Evolutionary conservation across 2,329 filamentous ascomycete genomes (phyloP).

Genomic region (Raffaelea arxii): DNA sequence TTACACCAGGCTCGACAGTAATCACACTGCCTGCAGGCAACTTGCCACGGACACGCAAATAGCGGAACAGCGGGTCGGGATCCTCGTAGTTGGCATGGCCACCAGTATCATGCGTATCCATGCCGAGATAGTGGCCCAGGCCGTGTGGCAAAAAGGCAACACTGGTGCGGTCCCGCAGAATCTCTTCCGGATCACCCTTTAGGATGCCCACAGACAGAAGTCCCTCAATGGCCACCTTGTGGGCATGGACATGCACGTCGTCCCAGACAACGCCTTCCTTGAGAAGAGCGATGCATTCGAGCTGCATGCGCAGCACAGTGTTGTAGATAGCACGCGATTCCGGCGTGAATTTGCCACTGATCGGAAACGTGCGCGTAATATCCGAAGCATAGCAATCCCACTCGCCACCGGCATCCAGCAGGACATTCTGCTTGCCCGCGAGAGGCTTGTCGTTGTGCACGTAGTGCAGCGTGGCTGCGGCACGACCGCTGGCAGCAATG

Average conservation of each 20-base stretch:
- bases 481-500: conserved; percentile 72
- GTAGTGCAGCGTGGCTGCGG: conserved; percentile 82
- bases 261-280: conserved; percentile 72
- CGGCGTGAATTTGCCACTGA: conserved; percentile 59
- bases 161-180: conserved; percentile 70
- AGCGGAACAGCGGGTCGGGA: conserved; percentile 74
- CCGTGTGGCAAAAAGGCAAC: conserved; percentile 89
- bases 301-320: conserved; percentile 81
- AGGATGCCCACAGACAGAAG: conserved; percentile 68
- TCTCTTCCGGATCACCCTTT: conserved; percentile 56
- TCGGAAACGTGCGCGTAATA: conserved; percentile 78
- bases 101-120: conserved; percentile 86
- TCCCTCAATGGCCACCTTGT: conserved; percentile 73
- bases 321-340: conserved; percentile 69
- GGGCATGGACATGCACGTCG: conserved; percentile 69
- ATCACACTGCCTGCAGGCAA: conserved; percentile 75
- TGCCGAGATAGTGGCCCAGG: conserved; percentile 79
- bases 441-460: conserved; percentile 66
- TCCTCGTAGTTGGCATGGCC: conserved; percentile 72
- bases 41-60: conserved; percentile 67
- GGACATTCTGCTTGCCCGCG: conserved; percentile 62
- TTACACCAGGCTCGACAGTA: conserved; percentile 85
- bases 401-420: conserved; percentile 77
- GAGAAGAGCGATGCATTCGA: conserved; percentile 61
- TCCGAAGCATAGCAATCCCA: conserved; percentile 64